Percentiles rank a stretch among this genome's conserved stretches.
phyloP scores from a whole-genome alignment of 495 filamentous ascomycete species.

The Xylona heveae region DNA sequence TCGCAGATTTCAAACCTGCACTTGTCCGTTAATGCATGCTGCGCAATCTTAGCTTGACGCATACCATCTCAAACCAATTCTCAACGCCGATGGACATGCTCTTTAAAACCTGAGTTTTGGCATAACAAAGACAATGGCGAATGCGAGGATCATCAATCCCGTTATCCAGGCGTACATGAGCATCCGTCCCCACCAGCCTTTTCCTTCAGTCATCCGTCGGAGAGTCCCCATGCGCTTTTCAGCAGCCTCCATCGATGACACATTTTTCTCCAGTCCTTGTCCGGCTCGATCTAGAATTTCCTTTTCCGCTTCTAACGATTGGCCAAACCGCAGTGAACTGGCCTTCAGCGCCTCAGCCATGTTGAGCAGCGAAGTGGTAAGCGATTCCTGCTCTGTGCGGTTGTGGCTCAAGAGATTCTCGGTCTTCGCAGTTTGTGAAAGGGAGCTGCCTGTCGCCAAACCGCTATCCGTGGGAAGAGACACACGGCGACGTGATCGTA shows the following conservation, averaged over 20 bases:
- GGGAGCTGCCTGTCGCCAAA: slow-evolving; percentile 9
- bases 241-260: slow-evolving; percentile 50
- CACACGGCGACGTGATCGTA: not conserved
- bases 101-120: slow-evolving; percentile 77
- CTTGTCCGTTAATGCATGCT: too few relatives aligned
- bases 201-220: slow-evolving; percentile 56
- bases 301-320: slow-evolving; percentile 50
- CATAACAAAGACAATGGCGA: slow-evolving; percentile 57
- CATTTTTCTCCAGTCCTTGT: slow-evolving; percentile 55
- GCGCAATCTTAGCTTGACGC: too few relatives aligned
- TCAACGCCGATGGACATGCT: too few relatives aligned
- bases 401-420: slow-evolving; percentile 55
- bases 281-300: slow-evolving; percentile 44
- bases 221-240: slow-evolving; percentile 52
- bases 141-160: slow-evolving; percentile 49
- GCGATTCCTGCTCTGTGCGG: slow-evolving; percentile 60
- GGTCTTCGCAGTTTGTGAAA: slow-evolving; percentile 18
- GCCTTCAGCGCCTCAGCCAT: slow-evolving; percentile 64
- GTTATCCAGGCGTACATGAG: slow-evolving; percentile 68
- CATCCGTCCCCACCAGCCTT: slow-evolving; percentile 72
- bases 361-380: slow-evolving; percentile 56
- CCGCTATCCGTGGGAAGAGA: not conserved
- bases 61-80: too few relatives aligned
- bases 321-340: slow-evolving; percentile 45
- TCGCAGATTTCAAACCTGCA: too few relatives aligned